These are phyloP conservation scores for Termitomyces sp. DNA, from an alignment of 1,284 basidiomycete species.

Conservation along the genomic window DNA sequence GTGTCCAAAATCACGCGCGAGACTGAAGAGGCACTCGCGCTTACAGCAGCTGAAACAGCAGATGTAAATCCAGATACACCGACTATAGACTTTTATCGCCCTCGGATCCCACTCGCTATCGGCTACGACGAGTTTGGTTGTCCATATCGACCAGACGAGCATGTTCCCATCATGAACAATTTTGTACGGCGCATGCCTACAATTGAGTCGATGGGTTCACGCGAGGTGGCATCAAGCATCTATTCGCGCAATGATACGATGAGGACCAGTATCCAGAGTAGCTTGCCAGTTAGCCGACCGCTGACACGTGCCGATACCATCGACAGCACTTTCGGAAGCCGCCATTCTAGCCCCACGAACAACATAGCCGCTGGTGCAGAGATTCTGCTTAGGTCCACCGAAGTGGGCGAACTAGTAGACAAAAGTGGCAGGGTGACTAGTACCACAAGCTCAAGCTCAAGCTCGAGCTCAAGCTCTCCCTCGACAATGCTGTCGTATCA, in stretches of 20 bases:
- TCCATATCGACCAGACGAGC: slow-evolving; percentile 45
- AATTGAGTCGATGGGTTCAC: slow-evolving; percentile 69
- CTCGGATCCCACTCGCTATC: slow-evolving; percentile 22
- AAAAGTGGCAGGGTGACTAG: slow-evolving; percentile 3
- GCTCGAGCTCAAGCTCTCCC: slow-evolving; percentile 15
- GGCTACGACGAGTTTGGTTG: slow-evolving; percentile 41
- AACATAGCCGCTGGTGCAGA: slow-evolving; percentile 27
- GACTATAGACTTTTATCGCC: neutral
- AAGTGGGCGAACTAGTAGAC: slow-evolving; percentile 30
- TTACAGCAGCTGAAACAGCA: slow-evolving; percentile 25
- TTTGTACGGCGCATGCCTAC: slow-evolving; percentile 69
- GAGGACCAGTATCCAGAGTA: slow-evolving; percentile 16
- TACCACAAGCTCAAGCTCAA: slow-evolving; percentile 7
- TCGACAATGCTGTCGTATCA: slow-evolving; percentile 23
- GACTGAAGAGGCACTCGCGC: slow-evolving; percentile 40
- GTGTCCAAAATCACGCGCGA: slow-evolving; percentile 47
- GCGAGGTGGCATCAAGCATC: slow-evolving; percentile 35
- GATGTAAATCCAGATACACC: neutral
- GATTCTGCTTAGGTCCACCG: slow-evolving; percentile 19
- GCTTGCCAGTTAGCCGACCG: slow-evolving; percentile 27
- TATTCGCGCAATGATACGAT: slow-evolving; percentile 17
- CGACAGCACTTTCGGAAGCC: slow-evolving; percentile 20
- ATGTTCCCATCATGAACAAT: slow-evolving; percentile 54
- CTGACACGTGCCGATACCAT: slow-evolving; percentile 28
- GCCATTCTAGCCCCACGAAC: slow-evolving; percentile 26